Conservation (phyloP, 805 yeast genomes). For the Cephaloascus fragrans region DNA sequence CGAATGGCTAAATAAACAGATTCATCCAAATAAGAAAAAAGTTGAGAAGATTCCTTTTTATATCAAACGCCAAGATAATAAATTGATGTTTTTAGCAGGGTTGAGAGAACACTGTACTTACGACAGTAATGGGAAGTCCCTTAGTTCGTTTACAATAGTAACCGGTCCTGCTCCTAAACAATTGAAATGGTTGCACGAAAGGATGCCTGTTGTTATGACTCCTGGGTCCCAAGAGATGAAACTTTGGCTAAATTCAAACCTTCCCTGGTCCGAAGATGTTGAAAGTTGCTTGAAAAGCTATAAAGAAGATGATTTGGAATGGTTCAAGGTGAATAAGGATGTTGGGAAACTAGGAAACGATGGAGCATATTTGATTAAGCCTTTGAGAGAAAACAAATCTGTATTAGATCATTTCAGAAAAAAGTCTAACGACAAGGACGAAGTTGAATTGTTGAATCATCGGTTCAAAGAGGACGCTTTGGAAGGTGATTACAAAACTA, state of each 20-base stretch:
- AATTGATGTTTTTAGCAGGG: conserved; percentile 55
- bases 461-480: background rate
- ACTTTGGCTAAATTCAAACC: conserved; percentile 48
- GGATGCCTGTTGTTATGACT: conserved; percentile 69
- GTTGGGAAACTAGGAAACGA: conserved; percentile 57
- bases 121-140: conserved; percentile 7
- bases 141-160: conserved; percentile 54
- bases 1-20: conserved; percentile 51
- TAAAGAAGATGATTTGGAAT: conserved; percentile 27
- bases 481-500: background rate
- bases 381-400: conserved; percentile 11
- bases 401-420: conserved; percentile 11
- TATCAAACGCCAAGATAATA: conserved; percentile 40
- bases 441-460: background rate
- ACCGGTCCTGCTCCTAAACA: conserved; percentile 63
- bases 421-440: conserved; percentile 2
- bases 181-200: conserved; percentile 57
- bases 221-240: conserved; percentile 52
- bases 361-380: conserved; percentile 26
- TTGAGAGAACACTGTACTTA: conserved; percentile 19
- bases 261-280: conserved; percentile 28
- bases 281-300: conserved; percentile 28
- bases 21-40: conserved; percentile 16
- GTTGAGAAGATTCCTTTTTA: conserved; percentile 53
- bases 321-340: conserved; percentile 45